phyloP scores from a whole-genome alignment of 805 yeast genomes.

The Wickerhamomyces chambardii region DNA sequence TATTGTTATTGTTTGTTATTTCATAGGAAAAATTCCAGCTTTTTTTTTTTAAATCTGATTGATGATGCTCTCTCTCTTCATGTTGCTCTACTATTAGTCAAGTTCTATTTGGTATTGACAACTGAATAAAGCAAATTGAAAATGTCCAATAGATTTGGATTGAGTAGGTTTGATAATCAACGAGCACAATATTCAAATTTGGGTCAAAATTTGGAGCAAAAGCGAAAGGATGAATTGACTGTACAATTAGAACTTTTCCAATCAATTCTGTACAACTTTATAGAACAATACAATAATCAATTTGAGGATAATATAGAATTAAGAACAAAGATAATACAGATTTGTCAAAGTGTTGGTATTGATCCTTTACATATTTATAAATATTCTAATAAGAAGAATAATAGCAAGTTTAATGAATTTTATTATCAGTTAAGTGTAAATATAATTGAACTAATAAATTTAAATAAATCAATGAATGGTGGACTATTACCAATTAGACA shows the following conservation, averaged over 20 bases:
- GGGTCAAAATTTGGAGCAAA: conserved; percentile 22
- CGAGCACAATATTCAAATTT: conserved; percentile 9
- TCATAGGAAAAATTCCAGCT: too few species aligned
- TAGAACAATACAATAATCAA: conserved; percentile 66
- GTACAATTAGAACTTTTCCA: conserved; percentile 75
- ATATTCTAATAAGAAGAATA: conserved; percentile 16
- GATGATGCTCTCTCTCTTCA: too few species aligned
- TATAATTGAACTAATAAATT: conserved; percentile 67
- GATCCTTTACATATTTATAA: conserved; percentile 53
- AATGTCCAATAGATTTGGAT: not conserved
- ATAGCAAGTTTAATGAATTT: conserved; percentile 34
- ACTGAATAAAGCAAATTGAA: conserved; percentile 10
- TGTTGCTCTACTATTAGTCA: too few species aligned
- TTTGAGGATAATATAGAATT: conserved; percentile 56
- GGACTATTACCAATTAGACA: conserved; percentile 66
- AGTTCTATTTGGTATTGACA: too few species aligned
- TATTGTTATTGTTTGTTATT: too few species aligned
- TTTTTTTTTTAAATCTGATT: too few species aligned
- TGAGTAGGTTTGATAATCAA: conserved; percentile 2
- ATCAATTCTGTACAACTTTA: conserved; percentile 66
- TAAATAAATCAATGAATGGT: conserved; percentile 67
- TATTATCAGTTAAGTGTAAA: conserved; percentile 62
- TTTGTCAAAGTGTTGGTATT: conserved; percentile 75
- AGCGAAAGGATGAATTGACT: conserved; percentile 51
- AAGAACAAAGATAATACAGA: conserved; percentile 61